Conservation (phyloP, 2,329 filamentous ascomycete species). For the Aspergillus uvarum region DNA sequence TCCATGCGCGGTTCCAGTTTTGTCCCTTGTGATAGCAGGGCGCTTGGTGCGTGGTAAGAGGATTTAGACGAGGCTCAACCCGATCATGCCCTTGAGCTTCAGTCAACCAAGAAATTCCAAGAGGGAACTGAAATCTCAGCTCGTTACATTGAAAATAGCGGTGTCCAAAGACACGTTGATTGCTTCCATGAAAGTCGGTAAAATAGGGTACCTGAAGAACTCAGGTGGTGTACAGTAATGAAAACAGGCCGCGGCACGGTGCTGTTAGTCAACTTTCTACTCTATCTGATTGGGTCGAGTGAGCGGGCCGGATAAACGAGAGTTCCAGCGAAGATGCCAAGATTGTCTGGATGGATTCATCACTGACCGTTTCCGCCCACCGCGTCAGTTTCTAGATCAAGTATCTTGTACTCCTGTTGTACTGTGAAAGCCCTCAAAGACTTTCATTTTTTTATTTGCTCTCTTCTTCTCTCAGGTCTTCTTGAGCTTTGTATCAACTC, state of each 20-base stretch:
- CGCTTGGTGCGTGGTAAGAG: not conserved
- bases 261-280: not conserved
- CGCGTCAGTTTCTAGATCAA: conserved; percentile 23
- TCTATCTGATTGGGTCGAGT: conserved; percentile 14
- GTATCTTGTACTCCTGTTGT: not conserved
- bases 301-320: conserved; percentile 25
- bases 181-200: not conserved
- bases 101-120: not conserved
- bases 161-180: not conserved
- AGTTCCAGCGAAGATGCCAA: conserved; percentile 16
- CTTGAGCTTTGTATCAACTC: too few species aligned
- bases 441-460: not conserved
- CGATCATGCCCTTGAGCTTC: not conserved
- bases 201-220: conserved; percentile 3
- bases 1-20: not conserved
- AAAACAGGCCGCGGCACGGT: not conserved
- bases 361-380: conserved; percentile 17
- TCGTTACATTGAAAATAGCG: not conserved
- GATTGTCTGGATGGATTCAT: conserved; percentile 21
- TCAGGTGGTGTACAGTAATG: not conserved
- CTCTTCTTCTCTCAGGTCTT: too few species aligned
- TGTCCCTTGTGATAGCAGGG: not conserved
- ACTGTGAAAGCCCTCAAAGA: not conserved
- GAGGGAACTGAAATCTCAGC: not conserved
- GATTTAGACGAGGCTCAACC: not conserved